Base-by-base conservation (phyloP, 202 grass and related monocot species). In the Saccharum hybrid region DNA sequence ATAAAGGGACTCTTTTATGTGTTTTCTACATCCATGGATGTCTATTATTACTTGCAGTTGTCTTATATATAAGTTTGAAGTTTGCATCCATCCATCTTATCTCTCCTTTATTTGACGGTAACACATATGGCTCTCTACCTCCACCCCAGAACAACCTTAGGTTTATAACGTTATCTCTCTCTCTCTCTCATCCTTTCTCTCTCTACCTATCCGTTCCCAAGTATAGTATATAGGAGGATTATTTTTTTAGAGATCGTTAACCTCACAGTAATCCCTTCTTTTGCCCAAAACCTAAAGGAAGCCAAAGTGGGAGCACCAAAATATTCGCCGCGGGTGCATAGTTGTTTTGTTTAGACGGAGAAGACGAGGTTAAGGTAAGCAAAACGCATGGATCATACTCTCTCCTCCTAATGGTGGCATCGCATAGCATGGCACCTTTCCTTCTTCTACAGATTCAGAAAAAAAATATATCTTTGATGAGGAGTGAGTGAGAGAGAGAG, bases 21-120 rank as follows among this genome's bases (percentile, higher is more conserved):
- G 12, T 36, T 41, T n/a, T 40, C 34, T 37, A 19, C 54, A 34
- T 74, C 71, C 8, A 74, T 74, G 31, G 16, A 10, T 75, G 49
- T 4, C 72, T 75, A 59, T 59, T 75, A 75, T 59, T 75, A 39
- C 30, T 75, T 37, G 16, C 51, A n/a, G 51, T n/a, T 56, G 18
- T 56, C 51, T 56, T 56, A 57, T 57, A n/a, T 8, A 57, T 57
- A 75, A n/a, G 52, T 56, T 57, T 54, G 16, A 6, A 81, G 48
- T 57, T 69, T 56, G 51, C 34, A 63, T 87, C 54, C 30, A 75
- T 80, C 76, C 71, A 62, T 86, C 49, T 15, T 81, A 79, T 86
- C 88, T 72, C 71, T 39, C 48, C 82, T 82, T 68, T 86, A 82
- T 74, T 79, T 90, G 88, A 90, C 74, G 79, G 83, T 79, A 79